Evolutionary conservation across 331 rosid genomes (phyloP), one percentile per base, ranked within the genome.

Genomic region (Stylosanthes scabra): DNA sequence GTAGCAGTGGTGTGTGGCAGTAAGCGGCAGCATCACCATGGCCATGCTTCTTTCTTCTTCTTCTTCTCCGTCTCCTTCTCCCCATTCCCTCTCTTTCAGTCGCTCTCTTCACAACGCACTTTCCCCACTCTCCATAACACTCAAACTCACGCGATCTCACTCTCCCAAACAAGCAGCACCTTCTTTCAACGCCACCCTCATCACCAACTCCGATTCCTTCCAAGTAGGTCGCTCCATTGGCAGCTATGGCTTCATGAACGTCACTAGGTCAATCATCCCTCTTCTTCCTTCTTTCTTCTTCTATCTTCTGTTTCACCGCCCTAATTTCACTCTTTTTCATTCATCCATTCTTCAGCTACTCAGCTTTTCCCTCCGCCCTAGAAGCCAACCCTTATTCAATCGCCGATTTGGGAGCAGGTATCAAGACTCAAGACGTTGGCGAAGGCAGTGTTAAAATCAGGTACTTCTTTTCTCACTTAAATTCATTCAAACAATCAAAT

Each of bases 221-320:
- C 87, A 91, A 88, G 98, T 93, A n/a, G 97, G 98, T 16, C 88
- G 93, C 42, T 84, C 91, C 68, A 78, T 93, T 31, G 98, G 96
- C 9, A 89, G 84, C 88, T 93, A 93, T 74, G 98, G 97, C 78
- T 93, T 93, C 92, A 88, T 93, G 83, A 93, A 93, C 45, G 51
- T 93, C 65, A 91, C 97, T 52, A 92, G 94, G 96, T 49, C 6
- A 11, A 29, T 3, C 52, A 3, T 40, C 47, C 65, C 1, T 63
- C 34, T 10, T 45, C 39, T 0, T 3, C 3, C 31, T 16, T 8
- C 29, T 40, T 40, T 4, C 7, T 3, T 40, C 45, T 29, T 29
- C 34, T 29, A 3, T 40, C 45, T 40, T 40, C 9, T 40, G 1
- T 8, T 8, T 40, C 7, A 4, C 34, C 34, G 3, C 2, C n/a